A percentile compares a stretch with the other conserved stretches of the same genome.
phyloP scores from a whole-genome alignment of 1,139 yeast genomes.

The Candida sanyaensis region DNA sequence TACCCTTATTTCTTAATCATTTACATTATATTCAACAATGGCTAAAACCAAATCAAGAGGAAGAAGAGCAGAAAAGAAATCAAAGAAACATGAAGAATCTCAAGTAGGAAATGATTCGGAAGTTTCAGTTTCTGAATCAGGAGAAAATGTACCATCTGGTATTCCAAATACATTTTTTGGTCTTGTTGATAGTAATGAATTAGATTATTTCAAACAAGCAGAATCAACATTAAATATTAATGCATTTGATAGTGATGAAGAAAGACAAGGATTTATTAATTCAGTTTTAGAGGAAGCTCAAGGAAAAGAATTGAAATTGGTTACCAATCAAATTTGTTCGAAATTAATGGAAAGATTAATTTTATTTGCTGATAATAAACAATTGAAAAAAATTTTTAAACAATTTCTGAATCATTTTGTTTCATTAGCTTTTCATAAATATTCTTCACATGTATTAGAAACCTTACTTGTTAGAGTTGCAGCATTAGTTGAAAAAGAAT shows the following conservation, averaged over 20 bases:
- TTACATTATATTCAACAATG: constrained; percentile 12
- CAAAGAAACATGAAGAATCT: constrained; percentile 14
- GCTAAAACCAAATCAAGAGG: constrained; percentile 56
- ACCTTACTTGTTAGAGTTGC: constrained; percentile 79
- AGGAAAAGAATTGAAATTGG: constrained; percentile 90
- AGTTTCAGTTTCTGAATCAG: constrained; percentile 16
- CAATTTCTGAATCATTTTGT: constrained; percentile 72
- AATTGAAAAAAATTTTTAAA: constrained; percentile 63
- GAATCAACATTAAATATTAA: constrained; percentile 83
- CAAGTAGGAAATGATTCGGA: constrained; percentile 17
- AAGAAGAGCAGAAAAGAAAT: constrained; percentile 59
- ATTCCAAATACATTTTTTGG: constrained; percentile 64
- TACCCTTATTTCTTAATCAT: too few species aligned
- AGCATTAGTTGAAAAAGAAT: constrained; percentile 72
- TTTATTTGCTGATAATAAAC: constrained; percentile 63
- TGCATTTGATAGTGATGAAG: constrained; percentile 76
- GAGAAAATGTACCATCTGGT: constrained; percentile 7
- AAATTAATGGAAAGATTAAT: constrained; percentile 87
- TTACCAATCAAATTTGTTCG: constrained; percentile 92
- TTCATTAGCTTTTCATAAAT: constrained; percentile 82
- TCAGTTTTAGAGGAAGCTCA: constrained; percentile 83
- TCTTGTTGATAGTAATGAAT: constrained; percentile 76
- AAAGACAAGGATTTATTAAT: constrained; percentile 66
- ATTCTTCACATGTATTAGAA: constrained; percentile 92
- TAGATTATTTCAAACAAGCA: constrained; percentile 90